Percentiles rank a stretch among this genome's conserved stretches.
Conservation (phyloP, 73 alveolate species). For the Halteria grandinella region DNA sequence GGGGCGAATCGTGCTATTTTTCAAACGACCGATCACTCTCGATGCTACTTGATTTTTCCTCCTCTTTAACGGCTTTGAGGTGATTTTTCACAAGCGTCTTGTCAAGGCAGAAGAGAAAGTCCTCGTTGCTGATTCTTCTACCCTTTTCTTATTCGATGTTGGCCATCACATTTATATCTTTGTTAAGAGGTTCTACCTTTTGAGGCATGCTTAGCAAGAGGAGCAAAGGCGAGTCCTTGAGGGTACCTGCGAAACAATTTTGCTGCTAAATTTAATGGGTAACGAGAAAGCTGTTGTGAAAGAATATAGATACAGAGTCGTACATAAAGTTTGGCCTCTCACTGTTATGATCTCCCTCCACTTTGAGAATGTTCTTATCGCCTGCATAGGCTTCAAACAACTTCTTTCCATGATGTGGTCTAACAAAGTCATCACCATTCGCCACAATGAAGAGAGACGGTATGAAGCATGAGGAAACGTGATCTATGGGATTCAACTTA, state of each 20-base stretch:
- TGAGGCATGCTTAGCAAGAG: background rate
- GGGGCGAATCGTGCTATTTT: background rate
- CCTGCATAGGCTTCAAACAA: slow-evolving; percentile 71
- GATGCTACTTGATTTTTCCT: background rate
- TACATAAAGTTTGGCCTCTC: slow-evolving; percentile 73
- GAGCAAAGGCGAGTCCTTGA: slow-evolving; percentile 25
- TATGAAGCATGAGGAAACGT: slow-evolving; percentile 69
- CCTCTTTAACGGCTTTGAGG: background rate
- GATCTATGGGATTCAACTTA: slow-evolving; percentile 71
- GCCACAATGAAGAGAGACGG: slow-evolving; percentile 84
- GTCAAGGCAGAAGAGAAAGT: background rate
- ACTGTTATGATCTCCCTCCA: slow-evolving; percentile 86
- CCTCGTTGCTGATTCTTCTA: background rate
- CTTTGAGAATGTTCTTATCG: slow-evolving; percentile 66
- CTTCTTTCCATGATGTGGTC: slow-evolving; percentile 73
- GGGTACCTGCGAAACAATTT: background rate
- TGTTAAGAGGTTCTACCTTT: background rate
- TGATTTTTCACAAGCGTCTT: slow-evolving; percentile 9
- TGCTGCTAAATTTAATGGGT: background rate
- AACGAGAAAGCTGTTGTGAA: slow-evolving; percentile 37
- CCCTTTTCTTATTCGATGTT: background rate
- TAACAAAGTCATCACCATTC: slow-evolving; percentile 76
- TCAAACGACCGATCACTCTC: background rate
- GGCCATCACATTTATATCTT: background rate
- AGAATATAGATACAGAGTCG: slow-evolving; percentile 81